These are phyloP conservation scores for Mortierella sp. DNA, from an alignment of 371 early-diverging fungal genomes.

Conservation along the genomic window DNA sequence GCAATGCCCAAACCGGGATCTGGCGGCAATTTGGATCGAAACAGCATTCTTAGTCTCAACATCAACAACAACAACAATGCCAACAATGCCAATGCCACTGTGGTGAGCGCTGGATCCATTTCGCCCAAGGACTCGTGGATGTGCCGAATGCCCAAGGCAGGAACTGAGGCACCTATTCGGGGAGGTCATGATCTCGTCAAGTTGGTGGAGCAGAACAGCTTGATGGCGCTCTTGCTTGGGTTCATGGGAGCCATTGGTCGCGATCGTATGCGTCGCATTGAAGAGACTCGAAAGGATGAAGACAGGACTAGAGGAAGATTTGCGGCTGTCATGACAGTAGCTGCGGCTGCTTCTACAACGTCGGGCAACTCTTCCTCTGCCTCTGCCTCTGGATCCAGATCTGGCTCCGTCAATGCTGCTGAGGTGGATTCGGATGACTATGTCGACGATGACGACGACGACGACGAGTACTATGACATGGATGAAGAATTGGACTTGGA, in stretches of 20 bases:
- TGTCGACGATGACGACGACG: slow-evolving; percentile 8
- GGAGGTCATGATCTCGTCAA: slow-evolving; percentile 66
- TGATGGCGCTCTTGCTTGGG: slow-evolving; percentile 66
- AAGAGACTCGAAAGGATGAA: slow-evolving; percentile 17
- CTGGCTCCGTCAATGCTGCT: too few species aligned
- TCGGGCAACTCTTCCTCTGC: too few species aligned
- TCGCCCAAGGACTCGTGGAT: slow-evolving; percentile 42
- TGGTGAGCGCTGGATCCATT: slow-evolving; percentile 5
- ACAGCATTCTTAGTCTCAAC: slow-evolving; percentile 15
- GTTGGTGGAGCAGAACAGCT: slow-evolving; percentile 69
- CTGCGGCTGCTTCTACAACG: too few species aligned
- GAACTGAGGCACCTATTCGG: slow-evolving; percentile 50
- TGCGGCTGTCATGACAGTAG: too few species aligned
- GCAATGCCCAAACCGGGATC: slow-evolving; percentile 35
- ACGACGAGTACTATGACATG: slow-evolving; percentile 11
- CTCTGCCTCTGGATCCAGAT: too few species aligned
- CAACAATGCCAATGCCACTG: too few species aligned
- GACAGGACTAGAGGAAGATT: slow-evolving; percentile 8
- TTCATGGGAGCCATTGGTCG: slow-evolving; percentile 58
- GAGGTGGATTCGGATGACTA: slow-evolving; percentile 15
- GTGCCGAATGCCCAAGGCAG: slow-evolving; percentile 49
- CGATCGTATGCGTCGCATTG: slow-evolving; percentile 38
- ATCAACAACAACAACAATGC: neutral
- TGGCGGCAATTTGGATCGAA: slow-evolving; percentile 18
- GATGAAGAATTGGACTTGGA: slow-evolving; percentile 3